Conservation (phyloP, 768 basidiomycete genomes). For the Leccinum subgranulosum region DNA sequence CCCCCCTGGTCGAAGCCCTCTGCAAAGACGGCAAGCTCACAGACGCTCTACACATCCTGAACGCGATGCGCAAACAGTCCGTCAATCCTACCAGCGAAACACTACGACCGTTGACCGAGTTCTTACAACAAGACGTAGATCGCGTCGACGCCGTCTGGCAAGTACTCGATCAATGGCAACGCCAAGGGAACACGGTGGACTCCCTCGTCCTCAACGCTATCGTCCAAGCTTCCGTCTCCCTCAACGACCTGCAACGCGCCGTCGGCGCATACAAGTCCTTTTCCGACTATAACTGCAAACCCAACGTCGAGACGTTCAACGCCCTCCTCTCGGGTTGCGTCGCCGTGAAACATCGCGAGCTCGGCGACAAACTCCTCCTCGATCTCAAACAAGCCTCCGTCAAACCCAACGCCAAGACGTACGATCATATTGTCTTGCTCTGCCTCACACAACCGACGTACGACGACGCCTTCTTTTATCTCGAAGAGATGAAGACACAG, state of each 20-base stretch:
- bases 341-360: slow-evolving; percentile 51
- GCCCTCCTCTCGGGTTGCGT: slow-evolving; percentile 65
- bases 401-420: slow-evolving; percentile 57
- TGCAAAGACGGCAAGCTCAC: slow-evolving; percentile 53
- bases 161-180: slow-evolving; percentile 56
- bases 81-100: slow-evolving; percentile 52
- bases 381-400: slow-evolving; percentile 63
- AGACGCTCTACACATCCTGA: slow-evolving; percentile 59
- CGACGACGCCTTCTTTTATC: slow-evolving; percentile 85
- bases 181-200: slow-evolving; percentile 51
- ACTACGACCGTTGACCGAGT: slow-evolving; percentile 48
- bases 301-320: slow-evolving; percentile 68
- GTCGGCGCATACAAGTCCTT: slow-evolving; percentile 72
- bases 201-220: slow-evolving; percentile 62
- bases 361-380: slow-evolving; percentile 63
- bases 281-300: slow-evolving; percentile 49
- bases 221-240: slow-evolving; percentile 56
- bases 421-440: slow-evolving; percentile 63
- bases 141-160: slow-evolving; percentile 63
- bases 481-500: slow-evolving; percentile 82
- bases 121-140: slow-evolving; percentile 46
- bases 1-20: slow-evolving; percentile 74
- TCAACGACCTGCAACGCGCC: slow-evolving; percentile 72
- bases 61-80: slow-evolving; percentile 54
- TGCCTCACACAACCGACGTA: slow-evolving; percentile 70